These are phyloP conservation scores for Candida chilensis DNA, from an alignment of 805 yeast species.

Conservation along the genomic window DNA sequence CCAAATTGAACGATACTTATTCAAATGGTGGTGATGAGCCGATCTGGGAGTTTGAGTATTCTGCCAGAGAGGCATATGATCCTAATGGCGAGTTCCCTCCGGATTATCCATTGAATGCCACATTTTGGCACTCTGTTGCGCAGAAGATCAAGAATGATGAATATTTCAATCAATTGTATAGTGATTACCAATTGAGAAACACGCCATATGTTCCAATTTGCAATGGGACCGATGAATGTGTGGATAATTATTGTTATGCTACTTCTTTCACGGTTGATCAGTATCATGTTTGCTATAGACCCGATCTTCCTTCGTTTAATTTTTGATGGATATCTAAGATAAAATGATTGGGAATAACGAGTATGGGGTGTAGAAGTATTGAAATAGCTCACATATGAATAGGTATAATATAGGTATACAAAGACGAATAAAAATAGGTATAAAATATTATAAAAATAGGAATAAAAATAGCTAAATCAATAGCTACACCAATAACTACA, in stretches of 20 bases:
- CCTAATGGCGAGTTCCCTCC: slow-evolving; percentile 23
- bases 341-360: too few relatives aligned
- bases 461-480: too few relatives aligned
- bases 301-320: too few relatives aligned
- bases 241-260: not conserved
- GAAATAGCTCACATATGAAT: too few relatives aligned
- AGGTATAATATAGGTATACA: too few relatives aligned
- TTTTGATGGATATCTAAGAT: too few relatives aligned
- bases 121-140: slow-evolving; percentile 24
- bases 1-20: slow-evolving; percentile 27
- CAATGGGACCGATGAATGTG: slow-evolving; percentile 1
- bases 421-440: too few relatives aligned
- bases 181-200: slow-evolving; percentile 18
- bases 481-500: too few relatives aligned
- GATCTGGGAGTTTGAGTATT: slow-evolving; percentile 26
- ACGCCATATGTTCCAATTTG: slow-evolving; percentile 22
- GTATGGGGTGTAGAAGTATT: too few relatives aligned
- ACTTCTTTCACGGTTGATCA: slow-evolving; percentile 1
- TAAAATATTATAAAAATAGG: too few relatives aligned
- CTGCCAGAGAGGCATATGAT: slow-evolving; percentile 26
- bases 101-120: slow-evolving; percentile 24
- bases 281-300: not conserved
- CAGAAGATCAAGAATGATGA: slow-evolving; percentile 14
- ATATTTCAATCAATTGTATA: slow-evolving; percentile 23
- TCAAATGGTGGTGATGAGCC: slow-evolving; percentile 27